Base-by-base conservation (phyloP, 177 flowering plant genomes). In the Vitis hybrid region DNA sequence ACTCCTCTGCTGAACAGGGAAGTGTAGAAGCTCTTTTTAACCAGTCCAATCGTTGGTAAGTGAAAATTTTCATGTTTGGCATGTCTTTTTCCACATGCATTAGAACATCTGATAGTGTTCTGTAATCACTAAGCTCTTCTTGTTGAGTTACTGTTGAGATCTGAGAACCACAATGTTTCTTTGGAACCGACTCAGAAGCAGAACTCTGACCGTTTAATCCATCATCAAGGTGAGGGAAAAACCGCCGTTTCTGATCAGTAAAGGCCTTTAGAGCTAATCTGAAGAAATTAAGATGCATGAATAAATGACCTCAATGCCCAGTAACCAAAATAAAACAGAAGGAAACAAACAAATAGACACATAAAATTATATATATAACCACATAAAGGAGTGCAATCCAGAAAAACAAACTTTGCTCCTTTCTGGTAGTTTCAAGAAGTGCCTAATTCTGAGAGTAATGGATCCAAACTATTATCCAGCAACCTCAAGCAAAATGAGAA, bases 261-360 rank as follows among this genome's bases (percentile, higher is more conserved):
- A 95, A 95, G 56, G 99, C 98, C 81, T 91, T 93, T 59, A 93
- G 89, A 68, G 99, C 99, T 66, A 95, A 79, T 78, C 98, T 94
- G 81, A 10, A 74, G 66, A 68, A 26, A 73, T 72, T 60, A 10
- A 65, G 45, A 64, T 77, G 19, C 15, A 69, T 33, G 59, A 53
- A 16, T 10, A 39, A 55, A 56, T n/a, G 48, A 16, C n/a, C 6
- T 3, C 57, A 51, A 48, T 15, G 18, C 0, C 29, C 39, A 10
- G 13, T 48, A 64, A 16, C 12, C 4, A 74, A 14, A 49, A 1
- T 31, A 11, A 15, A 14, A 52, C 19, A 21, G 22, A 4, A 14
- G 7, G 39, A n/a, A 45, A 55, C 22, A 7, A 52, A 12, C 15
- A 33, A 57, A 33, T 4, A 7, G 18, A 12, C 15, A 33, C 49